phyloP scores from a whole-genome alignment of 2,329 filamentous ascomycete species.

The Apiospora arundinis region DNA sequence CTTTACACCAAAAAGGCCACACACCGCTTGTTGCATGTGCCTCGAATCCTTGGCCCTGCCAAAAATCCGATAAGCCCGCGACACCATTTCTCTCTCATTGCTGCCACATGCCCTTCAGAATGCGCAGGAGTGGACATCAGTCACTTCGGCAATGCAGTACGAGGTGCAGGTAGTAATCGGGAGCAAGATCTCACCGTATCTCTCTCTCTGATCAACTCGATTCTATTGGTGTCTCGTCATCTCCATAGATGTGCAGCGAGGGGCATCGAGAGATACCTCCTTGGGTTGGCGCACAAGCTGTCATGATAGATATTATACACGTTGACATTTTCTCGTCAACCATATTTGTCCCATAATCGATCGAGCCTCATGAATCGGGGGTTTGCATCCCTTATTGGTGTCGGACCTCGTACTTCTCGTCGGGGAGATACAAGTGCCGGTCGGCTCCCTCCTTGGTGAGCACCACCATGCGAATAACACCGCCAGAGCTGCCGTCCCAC shows the following conservation, averaged over 20 bases:
- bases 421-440: conserved; percentile 93
- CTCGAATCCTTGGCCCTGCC: not conserved
- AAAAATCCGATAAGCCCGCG: conserved; percentile 7
- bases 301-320: conserved; percentile 20
- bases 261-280: not conserved
- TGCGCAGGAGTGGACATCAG: not conserved
- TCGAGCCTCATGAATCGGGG: conserved; percentile 2
- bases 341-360: conserved; percentile 14
- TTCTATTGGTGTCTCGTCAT: conserved; percentile 10
- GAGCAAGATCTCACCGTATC: not conserved
- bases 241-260: conserved; percentile 12
- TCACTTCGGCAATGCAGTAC: not conserved
- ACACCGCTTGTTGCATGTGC: conserved; percentile 8
- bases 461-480: conserved; percentile 97
- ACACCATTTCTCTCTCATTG: not conserved
- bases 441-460: conserved; percentile 88
- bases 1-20: not conserved
- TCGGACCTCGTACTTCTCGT: conserved; percentile 82
- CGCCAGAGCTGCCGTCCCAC: conserved; percentile 98
- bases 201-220: not conserved
- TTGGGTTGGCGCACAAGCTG: conserved; percentile 1
- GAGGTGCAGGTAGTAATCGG: not conserved
- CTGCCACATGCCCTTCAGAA: conserved; percentile 7
- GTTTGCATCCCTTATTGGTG: conserved; percentile 53
- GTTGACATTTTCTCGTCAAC: conserved; percentile 13